Evolutionary conservation across 2,329 filamentous ascomycete species (phyloP), one percentile per base, ranked within the genome.

Genomic region (Elsinoe australis): DNA sequence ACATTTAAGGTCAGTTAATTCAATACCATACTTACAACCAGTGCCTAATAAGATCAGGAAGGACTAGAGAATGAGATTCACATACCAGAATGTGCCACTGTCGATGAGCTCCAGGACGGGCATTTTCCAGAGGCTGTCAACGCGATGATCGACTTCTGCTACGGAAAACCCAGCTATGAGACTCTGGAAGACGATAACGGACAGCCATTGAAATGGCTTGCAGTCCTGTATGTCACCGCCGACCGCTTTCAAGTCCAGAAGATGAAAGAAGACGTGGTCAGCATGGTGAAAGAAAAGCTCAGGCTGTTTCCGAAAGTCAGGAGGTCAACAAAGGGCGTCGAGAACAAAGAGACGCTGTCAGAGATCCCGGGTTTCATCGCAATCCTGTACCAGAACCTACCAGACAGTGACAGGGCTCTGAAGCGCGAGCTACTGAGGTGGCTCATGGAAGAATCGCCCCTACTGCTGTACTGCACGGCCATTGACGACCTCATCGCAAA

Each of bases 1-100:
- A n/a, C n/a, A n/a, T 49, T 44, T 22, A 34, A 17, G 10, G 34
- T 42, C 28, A 22, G n/a, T 36, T 6, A 3, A 14, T 18, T 8
- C 33, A 19, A 19, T 14, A 14, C 9, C 17, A 6, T 31, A 3
- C 4, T 5, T 4, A 44, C 35, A 15, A 14, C 17, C 26, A 10
- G 19, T 49, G 14, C 49, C 33, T 19, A 31, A 44, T 22, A 34
- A 34, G n/a, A n/a, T n/a, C n/a, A 51, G 50, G 9, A 32, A 45
- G 34, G 50, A 21, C 26, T 21, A 49, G 34, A 21, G 4, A 21
- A 17, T 4, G 24, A 22, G 9, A 38, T 22, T 19, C 5, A 3
- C 2, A 17, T 38, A 6, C 9, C 7, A 5, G 7, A 21, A 8
- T 21, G 29, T 9, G 29, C 10, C 7, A 21, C 15, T 12, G 3